Evolutionary conservation across 1,139 yeast genomes (phyloP), one percentile per base, ranked within the genome.

Genomic region (Tardiomyces blankii): DNA sequence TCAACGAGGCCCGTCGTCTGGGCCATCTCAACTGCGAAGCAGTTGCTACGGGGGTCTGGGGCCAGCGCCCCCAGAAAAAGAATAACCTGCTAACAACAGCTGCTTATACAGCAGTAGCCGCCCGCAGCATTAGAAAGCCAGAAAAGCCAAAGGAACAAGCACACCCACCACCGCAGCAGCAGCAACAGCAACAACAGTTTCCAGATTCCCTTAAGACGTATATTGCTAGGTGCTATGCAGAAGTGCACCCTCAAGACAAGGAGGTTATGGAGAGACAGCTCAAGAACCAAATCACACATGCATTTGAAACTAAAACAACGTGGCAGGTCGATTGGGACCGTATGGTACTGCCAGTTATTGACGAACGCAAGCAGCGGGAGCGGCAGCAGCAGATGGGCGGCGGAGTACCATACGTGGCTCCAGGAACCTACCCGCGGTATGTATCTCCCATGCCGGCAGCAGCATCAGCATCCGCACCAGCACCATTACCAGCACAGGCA

Each of bases 271-370:
- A 75, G 50, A 47, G 54, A 3, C 77, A 78, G 55, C 61, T 79
- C 40, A 77, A 72, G 51, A 56, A 60, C 18, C 59, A 77, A 32
- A 70, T 80, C 27, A 70, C 76, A 44, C 55, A 60, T 46, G 88
- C 89, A 0, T 70, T 74, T 41, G 63, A 63, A 3, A 62, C 67
- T 39, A 66, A 68, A 14, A 69, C 69, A 40, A 59, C 82, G 3
- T 71, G 75, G 68, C 56, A 63, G 1, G 80, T 78, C 51, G 75
- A 82, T 54, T 84, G 94, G 94, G 59, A 58, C 9, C 55, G 50
- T 9, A 83, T 78, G 59, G 64, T 65, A 28, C 53, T 83, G 1
- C 89, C 91, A 0, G 59, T 77, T 1, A 57, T 81, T 38, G 56
- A 55, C 28, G 28, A 30, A 43, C 35, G 21, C 41, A 40, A 42